Evolutionary conservation across 2,329 filamentous ascomycete genomes (phyloP).

Genomic region (Berkeleyomyces basicola): DNA sequence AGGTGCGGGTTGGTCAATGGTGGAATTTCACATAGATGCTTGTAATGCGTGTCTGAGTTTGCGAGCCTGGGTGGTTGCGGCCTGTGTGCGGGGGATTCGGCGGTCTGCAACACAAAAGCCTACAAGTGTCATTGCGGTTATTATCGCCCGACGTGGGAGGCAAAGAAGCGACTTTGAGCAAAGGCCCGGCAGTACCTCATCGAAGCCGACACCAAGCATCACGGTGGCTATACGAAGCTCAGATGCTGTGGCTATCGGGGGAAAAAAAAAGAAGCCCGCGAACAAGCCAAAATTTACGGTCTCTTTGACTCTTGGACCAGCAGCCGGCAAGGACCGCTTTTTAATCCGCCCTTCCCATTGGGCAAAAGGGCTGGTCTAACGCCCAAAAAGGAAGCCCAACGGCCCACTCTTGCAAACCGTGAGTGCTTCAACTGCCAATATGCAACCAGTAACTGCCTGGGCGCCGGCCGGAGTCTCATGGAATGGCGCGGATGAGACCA

Average conservation of each 20-base stretch:
- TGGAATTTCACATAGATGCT: no score
- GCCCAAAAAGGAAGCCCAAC: not conserved
- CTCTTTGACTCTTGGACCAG: not conserved
- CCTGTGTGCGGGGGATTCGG: not conserved
- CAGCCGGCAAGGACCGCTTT: not conserved
- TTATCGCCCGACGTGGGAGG: not conserved
- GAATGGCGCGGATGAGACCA: not conserved
- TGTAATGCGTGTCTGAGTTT: not conserved
- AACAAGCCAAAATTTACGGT: not conserved
- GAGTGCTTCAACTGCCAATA: not conserved
- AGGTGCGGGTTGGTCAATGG: not conserved
- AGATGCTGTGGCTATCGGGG: not conserved
- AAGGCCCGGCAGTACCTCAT: not conserved
- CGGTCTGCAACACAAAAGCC: not conserved
- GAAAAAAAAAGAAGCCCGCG: not conserved
- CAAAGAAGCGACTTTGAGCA: not conserved
- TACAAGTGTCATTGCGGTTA: not conserved
- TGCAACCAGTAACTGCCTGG: not conserved
- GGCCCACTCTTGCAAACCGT: not conserved
- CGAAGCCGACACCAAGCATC: not conserved
- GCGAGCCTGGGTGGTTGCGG: not conserved
- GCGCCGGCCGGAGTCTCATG: not conserved
- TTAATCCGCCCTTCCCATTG: not conserved
- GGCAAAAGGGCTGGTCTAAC: not conserved
- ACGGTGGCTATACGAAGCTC: not conserved